These are phyloP conservation scores for Tulasnella sp. DNA, from an alignment of 768 basidiomycete genomes.

Conservation along the genomic window DNA sequence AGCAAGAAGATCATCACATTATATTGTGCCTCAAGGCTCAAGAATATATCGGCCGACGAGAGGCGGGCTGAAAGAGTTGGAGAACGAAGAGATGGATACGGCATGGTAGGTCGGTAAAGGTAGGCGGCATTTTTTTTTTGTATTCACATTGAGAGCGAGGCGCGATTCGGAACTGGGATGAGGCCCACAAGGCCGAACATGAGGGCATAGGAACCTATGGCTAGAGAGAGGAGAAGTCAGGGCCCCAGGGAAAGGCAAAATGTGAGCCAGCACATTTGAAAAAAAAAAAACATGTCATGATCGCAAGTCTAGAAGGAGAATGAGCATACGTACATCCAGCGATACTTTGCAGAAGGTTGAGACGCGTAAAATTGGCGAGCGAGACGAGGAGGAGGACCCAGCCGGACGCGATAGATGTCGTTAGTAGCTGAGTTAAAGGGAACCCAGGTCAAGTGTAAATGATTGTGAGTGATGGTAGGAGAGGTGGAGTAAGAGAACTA, in stretches of 20 bases:
- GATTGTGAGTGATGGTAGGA: neutral
- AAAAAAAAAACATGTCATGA: too few relatives aligned
- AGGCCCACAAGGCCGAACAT: constrained; percentile 12
- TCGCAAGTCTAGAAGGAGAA: too few relatives aligned
- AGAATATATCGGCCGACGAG: too few relatives aligned
- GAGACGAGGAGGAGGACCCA: constrained; percentile 4
- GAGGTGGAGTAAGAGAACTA: neutral
- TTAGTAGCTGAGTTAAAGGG: neutral
- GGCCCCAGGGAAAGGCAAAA: neutral
- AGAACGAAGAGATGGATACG: too few relatives aligned
- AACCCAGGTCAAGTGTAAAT: neutral
- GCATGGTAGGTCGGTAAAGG: too few relatives aligned
- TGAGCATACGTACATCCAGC: constrained; percentile 10
- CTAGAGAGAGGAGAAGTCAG: neutral
- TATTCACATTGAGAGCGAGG: too few relatives aligned
- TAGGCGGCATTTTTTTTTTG: too few relatives aligned
- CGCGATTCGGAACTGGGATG: constrained; percentile 2
- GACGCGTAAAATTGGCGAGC: neutral
- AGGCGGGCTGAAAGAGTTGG: too few relatives aligned
- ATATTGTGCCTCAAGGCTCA: too few relatives aligned
- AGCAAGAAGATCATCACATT: too few relatives aligned
- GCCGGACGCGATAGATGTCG: constrained; percentile 1
- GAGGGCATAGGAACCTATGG: constrained; percentile 10
- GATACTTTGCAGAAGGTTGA: constrained; percentile 4
- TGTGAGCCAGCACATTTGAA: too few relatives aligned